Evolutionary conservation across 495 filamentous ascomycete genomes (phyloP).

Genomic region (Aspergillus sclerotioniger): DNA sequence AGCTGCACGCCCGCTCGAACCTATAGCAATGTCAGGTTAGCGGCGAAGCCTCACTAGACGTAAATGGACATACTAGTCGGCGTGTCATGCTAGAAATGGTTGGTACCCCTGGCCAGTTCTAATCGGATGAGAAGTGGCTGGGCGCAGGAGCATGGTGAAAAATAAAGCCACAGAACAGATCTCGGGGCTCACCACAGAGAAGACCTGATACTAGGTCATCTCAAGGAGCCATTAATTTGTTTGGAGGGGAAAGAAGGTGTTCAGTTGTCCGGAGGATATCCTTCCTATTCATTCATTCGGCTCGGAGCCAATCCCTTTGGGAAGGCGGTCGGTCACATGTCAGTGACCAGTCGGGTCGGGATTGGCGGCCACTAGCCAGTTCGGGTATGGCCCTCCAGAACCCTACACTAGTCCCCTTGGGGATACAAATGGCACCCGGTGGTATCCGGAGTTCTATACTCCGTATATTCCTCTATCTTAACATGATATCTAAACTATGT

Average conservation of each 20-base stretch:
- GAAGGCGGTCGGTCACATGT: constrained; percentile 7
- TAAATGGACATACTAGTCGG: constrained; percentile 37
- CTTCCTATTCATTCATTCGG: not conserved
- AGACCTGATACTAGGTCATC: constrained; percentile 30
- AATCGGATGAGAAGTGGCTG: constrained; percentile 18
- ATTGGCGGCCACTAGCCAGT: not conserved
- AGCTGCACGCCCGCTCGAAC: constrained; percentile 86
- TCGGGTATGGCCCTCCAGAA: not conserved
- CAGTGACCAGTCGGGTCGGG: constrained; percentile 1
- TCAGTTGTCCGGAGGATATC: constrained; percentile 8
- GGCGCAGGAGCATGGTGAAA: constrained; percentile 27
- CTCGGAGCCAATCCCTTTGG: not conserved
- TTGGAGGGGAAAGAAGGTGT: constrained; percentile 13
- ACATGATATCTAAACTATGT: not conserved
- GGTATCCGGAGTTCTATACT: not conserved
- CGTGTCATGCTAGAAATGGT: constrained; percentile 43
- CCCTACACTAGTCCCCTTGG: constrained; percentile 1
- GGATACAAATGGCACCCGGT: not conserved
- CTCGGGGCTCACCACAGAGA: constrained; percentile 28
- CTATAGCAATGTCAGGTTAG: constrained; percentile 15
- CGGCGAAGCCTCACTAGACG: not conserved
- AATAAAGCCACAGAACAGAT: constrained; percentile 8
- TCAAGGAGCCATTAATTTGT: constrained; percentile 21
- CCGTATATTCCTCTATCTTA: not conserved
- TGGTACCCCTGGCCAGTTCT: constrained; percentile 37